Evolutionary conservation across 2,329 filamentous ascomycete species (phyloP), one percentile per base, ranked within the genome.

Genomic region (Phyllosticta paracitricarpa): DNA sequence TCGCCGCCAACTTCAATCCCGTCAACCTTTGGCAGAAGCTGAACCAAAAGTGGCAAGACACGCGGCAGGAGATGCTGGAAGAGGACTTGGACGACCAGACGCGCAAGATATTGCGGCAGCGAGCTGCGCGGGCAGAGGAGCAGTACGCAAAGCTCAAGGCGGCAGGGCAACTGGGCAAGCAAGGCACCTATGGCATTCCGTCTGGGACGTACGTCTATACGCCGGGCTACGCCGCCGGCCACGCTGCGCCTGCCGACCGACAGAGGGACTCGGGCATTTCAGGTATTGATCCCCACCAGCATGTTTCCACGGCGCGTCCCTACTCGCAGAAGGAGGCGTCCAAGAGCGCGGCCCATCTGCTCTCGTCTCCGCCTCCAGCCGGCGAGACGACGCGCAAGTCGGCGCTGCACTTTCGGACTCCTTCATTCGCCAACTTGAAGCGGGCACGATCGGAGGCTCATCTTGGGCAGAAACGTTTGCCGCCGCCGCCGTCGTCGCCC

Each of bases 71-170:
- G 28, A 40, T 62, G 4, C 58, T 62, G 12, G 59, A 61, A 48
- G 58, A 63, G 48, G 63, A 40, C 5, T 57, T 58, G 10, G 56
- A 62, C 30, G 57, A 62, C n/a, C 61, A 62, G 57, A 54, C 60
- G 10, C 56, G 56, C 24, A 55, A 62, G 48, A 10, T 53, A 2
- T 35, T 54, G 28, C 40, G 70, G 25, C 66, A 69, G 57, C 66
- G 69, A 53, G 71, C 69, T 63, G 63, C 64, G 56, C 63, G 67
- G n/a, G 70, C 68, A 5, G 70, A 73, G 25, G 65, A 67, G 26
- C 69, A 69, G 6, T 73, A 73, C 57, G 65, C 67, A 24, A 64
- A 71, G 30, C 67, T 71, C 24, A 73, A 72, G 61, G 67, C 67
- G 24, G 61, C 66, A 48, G 72, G 72, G n/a, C 68, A 73, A 8